phyloP scores from a whole-genome alignment of 164 flowering plant genomes.

The Vitis cinerea region DNA sequence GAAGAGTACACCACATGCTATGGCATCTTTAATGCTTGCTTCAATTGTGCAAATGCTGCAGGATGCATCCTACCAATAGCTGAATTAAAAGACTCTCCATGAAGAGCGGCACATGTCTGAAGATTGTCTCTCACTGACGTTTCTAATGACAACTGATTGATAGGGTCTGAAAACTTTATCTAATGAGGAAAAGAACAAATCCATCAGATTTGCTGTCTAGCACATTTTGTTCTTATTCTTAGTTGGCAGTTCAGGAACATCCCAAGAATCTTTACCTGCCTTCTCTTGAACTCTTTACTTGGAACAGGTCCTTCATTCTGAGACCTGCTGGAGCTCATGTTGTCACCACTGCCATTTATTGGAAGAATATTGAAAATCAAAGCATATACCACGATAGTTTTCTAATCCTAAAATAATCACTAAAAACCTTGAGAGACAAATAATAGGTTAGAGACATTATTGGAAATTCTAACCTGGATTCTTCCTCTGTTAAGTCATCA shows the following conservation, averaged over 20 bases:
- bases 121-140: slow-evolving; percentile 78
- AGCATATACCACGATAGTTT: not conserved
- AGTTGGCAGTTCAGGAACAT: not conserved
- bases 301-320: slow-evolving; percentile 41
- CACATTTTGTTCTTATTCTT: not conserved
- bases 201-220: not conserved
- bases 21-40: slow-evolving; percentile 78
- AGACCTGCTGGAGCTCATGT: slow-evolving; percentile 41
- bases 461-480: slow-evolving; percentile 64
- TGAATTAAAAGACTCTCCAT: slow-evolving; percentile 83
- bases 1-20: slow-evolving; percentile 13
- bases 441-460: not conserved
- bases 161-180: slow-evolving; percentile 84
- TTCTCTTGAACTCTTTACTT: slow-evolving; percentile 64
- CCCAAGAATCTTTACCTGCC: slow-evolving; percentile 57
- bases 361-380: not conserved
- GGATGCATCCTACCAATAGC: slow-evolving; percentile 85
- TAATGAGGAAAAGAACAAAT: slow-evolving; percentile 18
- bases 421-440: not conserved
- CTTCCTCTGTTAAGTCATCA: slow-evolving; percentile 67
- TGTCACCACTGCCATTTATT: slow-evolving; percentile 50
- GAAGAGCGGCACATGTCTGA: slow-evolving; percentile 81
- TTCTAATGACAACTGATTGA: slow-evolving; percentile 70
- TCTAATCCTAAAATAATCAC: not conserved
- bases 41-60: slow-evolving; percentile 70